A percentile compares a stretch with the other conserved stretches of the same genome.
phyloP scores from a whole-genome alignment of 768 basidiomycete genomes.

The Agaricus bisporus region DNA sequence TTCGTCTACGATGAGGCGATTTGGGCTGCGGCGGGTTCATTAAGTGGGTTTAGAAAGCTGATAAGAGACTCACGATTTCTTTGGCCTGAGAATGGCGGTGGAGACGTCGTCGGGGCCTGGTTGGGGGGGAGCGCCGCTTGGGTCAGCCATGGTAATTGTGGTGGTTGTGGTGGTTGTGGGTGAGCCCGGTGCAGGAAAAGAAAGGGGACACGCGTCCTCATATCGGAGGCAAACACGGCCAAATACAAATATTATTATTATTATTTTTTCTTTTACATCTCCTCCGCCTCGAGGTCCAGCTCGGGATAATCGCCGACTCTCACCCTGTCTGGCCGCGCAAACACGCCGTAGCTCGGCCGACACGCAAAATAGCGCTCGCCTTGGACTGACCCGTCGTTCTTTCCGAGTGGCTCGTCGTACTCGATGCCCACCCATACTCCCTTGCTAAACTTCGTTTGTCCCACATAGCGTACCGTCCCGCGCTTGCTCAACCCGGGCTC shows the following conservation, averaged over 20 bases:
- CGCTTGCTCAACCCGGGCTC: constrained; percentile 70
- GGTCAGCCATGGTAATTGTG: constrained; percentile 12
- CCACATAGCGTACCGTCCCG: constrained; percentile 84
- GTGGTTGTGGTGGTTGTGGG: constrained; percentile 16
- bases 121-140: constrained; percentile 40
- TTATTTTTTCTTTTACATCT: constrained; percentile 41
- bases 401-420: constrained; percentile 93
- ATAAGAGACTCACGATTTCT: constrained; percentile 81
- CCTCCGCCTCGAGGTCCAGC: constrained; percentile 75
- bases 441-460: constrained; percentile 68
- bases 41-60: background rate
- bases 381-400: constrained; percentile 88
- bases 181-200: constrained; percentile 21
- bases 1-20: constrained; percentile 97
- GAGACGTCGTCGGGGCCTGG: constrained; percentile 88
- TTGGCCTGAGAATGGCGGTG: constrained; percentile 92
- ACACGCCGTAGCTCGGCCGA: constrained; percentile 70
- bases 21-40: constrained; percentile 55
- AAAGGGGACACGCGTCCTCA: constrained; percentile 35
- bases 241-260: constrained; percentile 24
- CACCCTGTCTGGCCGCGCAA: constrained; percentile 81
- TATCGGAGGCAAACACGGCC: constrained; percentile 23
- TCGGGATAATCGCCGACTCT: constrained; percentile 83
- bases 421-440: constrained; percentile 88
- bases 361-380: constrained; percentile 86